Evolutionary conservation across 371 early-diverging fungal species (phyloP).

Genomic region (Coelomomyces lativittatus): DNA sequence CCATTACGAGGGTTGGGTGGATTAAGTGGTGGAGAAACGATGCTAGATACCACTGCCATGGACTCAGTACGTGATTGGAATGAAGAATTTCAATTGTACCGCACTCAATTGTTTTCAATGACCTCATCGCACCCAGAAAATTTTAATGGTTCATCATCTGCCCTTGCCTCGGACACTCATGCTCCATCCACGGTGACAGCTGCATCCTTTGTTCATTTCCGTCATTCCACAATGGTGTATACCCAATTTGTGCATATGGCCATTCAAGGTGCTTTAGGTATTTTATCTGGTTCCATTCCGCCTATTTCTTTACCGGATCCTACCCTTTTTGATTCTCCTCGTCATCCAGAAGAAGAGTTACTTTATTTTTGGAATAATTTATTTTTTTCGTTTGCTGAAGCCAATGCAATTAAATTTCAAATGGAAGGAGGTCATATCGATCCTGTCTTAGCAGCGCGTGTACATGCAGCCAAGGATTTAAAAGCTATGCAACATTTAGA

Average conservation of each 20-base stretch:
- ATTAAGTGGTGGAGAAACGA: background rate
- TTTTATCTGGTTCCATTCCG: background rate
- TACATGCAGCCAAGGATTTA: conserved; percentile 1
- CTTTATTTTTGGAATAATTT: conserved; percentile 1
- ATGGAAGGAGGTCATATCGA: conserved; percentile 1
- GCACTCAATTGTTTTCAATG: too few species aligned
- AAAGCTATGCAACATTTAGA: background rate
- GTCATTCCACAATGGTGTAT: background rate
- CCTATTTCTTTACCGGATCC: background rate
- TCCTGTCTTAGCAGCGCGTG: background rate
- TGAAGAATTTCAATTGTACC: background rate
- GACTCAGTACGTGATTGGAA: conserved; percentile 2
- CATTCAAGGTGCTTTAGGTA: background rate
- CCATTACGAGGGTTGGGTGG: background rate
- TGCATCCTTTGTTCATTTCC: background rate
- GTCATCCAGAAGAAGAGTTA: background rate
- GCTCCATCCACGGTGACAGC: background rate
- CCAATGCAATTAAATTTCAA: background rate
- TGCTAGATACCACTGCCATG: background rate
- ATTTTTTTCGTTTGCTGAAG: background rate
- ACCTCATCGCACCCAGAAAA: too few species aligned
- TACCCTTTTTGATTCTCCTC: too few species aligned
- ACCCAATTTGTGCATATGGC: conserved; percentile 1
- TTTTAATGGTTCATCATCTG: background rate
- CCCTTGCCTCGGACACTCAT: background rate